A percentile compares a stretch with the other conserved stretches of the same genome.
Evolutionary conservation across 345 rosid genomes (phyloP).

Genomic region (Eutrema yunnanense): DNA sequence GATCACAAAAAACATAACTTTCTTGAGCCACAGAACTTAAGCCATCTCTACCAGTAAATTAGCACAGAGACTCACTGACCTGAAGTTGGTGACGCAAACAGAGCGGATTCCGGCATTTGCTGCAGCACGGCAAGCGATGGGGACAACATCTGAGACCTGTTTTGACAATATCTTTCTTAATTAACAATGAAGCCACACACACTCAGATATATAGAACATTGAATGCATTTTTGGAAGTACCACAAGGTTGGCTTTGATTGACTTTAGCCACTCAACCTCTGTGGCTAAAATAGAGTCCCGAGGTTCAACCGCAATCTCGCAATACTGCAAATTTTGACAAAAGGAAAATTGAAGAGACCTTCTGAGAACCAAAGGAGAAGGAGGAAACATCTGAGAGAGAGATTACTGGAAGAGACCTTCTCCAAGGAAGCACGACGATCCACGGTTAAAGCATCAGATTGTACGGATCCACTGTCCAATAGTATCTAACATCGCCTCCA

Average conservation of each 20-base stretch:
- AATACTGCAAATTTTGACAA: slow-evolving; percentile 6
- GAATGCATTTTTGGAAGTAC: slow-evolving; percentile 28
- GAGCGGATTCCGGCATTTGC: slow-evolving; percentile 93
- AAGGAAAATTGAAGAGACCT: not conserved
- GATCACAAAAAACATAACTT: not conserved
- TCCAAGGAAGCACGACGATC: slow-evolving; percentile 87
- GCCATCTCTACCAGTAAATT: not conserved
- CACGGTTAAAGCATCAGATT: slow-evolving; percentile 90
- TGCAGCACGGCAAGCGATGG: slow-evolving; percentile 89
- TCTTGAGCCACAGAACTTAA: not conserved
- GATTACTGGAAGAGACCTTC: slow-evolving; percentile 44
- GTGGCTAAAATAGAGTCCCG: slow-evolving; percentile 67
- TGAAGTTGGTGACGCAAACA: slow-evolving; percentile 86
- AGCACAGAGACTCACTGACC: slow-evolving; percentile 31
- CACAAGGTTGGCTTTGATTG: slow-evolving; percentile 80
- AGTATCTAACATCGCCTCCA: slow-evolving; percentile 43
- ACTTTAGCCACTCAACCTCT: slow-evolving; percentile 84
- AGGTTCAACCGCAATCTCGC: slow-evolving; percentile 69
- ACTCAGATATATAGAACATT: not conserved
- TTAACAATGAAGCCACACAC: not conserved
- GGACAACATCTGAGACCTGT: slow-evolving; percentile 92
- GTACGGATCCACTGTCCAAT: slow-evolving; percentile 86
- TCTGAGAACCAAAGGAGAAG: not conserved
- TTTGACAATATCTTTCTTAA: not conserved
- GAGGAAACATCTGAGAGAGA: not conserved